These are phyloP conservation scores for Didymella pomorum DNA, from an alignment of 2,329 filamentous ascomycete species.

Conservation along the genomic window DNA sequence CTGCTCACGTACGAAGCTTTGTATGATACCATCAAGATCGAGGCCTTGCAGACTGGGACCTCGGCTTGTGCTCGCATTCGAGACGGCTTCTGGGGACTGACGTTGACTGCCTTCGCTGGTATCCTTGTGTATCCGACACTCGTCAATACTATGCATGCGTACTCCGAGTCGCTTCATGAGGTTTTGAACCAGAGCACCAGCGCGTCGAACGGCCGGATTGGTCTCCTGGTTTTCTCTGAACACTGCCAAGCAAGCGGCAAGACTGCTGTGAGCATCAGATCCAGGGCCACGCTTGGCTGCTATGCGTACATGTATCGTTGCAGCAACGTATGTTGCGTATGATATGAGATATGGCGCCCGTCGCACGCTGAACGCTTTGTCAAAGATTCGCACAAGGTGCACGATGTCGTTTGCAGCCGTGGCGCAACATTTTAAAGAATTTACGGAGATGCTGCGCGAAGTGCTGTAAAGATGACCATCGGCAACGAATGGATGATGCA, in stretches of 20 bases:
- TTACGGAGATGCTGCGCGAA: conserved; percentile 51
- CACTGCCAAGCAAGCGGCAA: conserved; percentile 57
- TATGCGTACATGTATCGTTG: conserved; percentile 62
- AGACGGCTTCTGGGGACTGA: conserved; percentile 13
- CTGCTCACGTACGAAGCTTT: conserved; percentile 52
- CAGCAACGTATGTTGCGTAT: conserved; percentile 64
- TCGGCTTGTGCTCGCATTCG: conserved; percentile 21
- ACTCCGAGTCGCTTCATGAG: conserved; percentile 57
- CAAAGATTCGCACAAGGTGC: conserved; percentile 55
- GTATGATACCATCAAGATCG: conserved; percentile 55
- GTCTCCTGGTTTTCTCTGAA: conserved; percentile 61
- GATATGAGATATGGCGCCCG: conserved; percentile 63
- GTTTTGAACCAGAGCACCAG: conserved; percentile 56
- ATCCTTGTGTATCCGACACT: conserved; percentile 30
- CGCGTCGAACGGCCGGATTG: conserved; percentile 59
- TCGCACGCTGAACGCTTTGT: conserved; percentile 56
- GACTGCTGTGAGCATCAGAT: conserved; percentile 44
- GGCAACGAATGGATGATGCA: conserved; percentile 63
- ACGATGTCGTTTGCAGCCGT: conserved; percentile 58
- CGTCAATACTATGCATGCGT: conserved; percentile 23
- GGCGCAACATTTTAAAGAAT: conserved; percentile 57
- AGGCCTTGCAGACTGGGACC: conserved; percentile 42
- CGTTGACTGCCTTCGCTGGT: conserved; percentile 7
- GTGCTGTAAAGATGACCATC: conserved; percentile 59
- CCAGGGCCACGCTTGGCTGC: conserved; percentile 55